A percentile compares a stretch with the other conserved stretches of the same genome.
Conservation (phyloP, 148 eudicot genomes). For the Nepenthes mirabilis region DNA sequence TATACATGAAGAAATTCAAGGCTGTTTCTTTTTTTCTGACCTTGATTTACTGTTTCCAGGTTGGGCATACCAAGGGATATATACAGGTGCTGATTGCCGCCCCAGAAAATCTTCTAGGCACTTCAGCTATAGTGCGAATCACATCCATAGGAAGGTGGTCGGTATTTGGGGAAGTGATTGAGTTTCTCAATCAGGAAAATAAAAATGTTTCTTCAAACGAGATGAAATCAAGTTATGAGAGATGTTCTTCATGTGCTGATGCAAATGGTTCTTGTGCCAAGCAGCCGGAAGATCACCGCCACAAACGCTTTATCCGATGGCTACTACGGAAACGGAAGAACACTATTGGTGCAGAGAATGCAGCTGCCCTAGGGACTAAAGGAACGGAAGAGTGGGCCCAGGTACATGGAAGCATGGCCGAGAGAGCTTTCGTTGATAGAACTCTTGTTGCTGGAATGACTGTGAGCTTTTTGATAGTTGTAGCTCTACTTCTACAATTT, state of each 20-base stretch:
- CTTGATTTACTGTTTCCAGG: slow-evolving; percentile 31
- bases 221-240: slow-evolving; percentile 12
- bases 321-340: slow-evolving; percentile 35
- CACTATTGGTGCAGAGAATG: slow-evolving; percentile 15
- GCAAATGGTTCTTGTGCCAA: slow-evolving; percentile 32
- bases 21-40: background rate
- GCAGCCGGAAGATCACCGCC: slow-evolving; percentile 18
- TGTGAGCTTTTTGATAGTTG: slow-evolving; percentile 40
- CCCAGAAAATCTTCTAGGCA: slow-evolving; percentile 64
- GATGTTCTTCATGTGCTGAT: slow-evolving; percentile 26
- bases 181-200: slow-evolving; percentile 25
- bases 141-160: slow-evolving; percentile 94
- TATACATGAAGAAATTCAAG: background rate
- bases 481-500: slow-evolving; percentile 23
- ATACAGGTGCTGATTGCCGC: slow-evolving; percentile 75
- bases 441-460: slow-evolving; percentile 46
- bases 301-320: slow-evolving; percentile 17
- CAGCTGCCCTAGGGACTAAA: slow-evolving; percentile 5
- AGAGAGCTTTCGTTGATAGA: slow-evolving; percentile 39
- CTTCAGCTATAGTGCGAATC: slow-evolving; percentile 67
- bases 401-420: slow-evolving; percentile 4
- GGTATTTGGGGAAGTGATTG: slow-evolving; percentile 80
- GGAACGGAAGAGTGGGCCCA: slow-evolving; percentile 11
- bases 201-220: slow-evolving; percentile 8
- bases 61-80: slow-evolving; percentile 91